Evolutionary conservation across 768 basidiomycete genomes (phyloP).

Genomic region (Boletus subparvulus): DNA sequence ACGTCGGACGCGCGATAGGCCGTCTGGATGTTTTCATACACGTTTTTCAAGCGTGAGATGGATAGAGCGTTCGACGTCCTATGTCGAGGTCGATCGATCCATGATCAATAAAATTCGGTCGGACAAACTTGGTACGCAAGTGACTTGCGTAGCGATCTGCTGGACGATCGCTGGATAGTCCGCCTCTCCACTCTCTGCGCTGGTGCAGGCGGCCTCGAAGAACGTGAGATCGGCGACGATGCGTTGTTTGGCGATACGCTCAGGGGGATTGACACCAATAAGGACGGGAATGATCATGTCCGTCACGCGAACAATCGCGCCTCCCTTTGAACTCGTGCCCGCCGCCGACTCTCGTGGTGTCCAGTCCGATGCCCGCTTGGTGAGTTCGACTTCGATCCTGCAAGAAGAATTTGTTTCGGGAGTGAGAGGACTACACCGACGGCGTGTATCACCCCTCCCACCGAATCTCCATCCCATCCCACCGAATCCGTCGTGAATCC

Average conservation of each 20-base stretch:
- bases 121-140: not conserved
- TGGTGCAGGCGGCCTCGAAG: constrained; percentile 28
- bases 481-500: constrained; percentile 25
- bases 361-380: constrained; percentile 11
- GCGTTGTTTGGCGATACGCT: constrained; percentile 62
- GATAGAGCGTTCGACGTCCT: constrained; percentile 12
- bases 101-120: not conserved
- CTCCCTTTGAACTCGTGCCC: not conserved
- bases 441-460: constrained; percentile 9
- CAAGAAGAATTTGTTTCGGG: constrained; percentile 53
- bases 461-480: not conserved
- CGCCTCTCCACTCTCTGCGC: constrained; percentile 9
- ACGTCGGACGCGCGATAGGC: constrained; percentile 60
- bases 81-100: not conserved
- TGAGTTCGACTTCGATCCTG: constrained; percentile 45
- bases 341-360: no score
- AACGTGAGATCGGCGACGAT: constrained; percentile 56
- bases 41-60: constrained; percentile 25
- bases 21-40: constrained; percentile 48
- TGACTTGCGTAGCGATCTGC: constrained; percentile 27
- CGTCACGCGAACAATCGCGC: constrained; percentile 40
- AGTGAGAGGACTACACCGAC: constrained; percentile 45
- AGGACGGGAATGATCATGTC: constrained; percentile 50
- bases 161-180: constrained; percentile 41
- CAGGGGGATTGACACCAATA: constrained; percentile 72